Evolutionary conservation across 495 filamentous ascomycete species (phyloP).

Genomic region (Aspergillus diversus): DNA sequence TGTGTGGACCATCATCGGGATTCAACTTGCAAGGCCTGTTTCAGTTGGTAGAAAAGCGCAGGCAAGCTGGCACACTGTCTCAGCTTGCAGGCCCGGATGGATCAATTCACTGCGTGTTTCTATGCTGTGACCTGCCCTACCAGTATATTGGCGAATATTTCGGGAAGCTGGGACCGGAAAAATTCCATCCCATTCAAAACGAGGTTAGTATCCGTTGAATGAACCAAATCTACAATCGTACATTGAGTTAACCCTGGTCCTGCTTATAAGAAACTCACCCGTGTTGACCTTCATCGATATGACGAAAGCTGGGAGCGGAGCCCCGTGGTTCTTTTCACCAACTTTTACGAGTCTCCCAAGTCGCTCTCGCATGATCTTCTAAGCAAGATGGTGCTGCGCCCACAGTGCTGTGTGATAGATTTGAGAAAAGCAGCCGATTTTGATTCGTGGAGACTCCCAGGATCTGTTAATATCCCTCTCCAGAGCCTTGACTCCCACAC

Average conservation of each 20-base stretch:
- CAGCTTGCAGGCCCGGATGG: slow-evolving; percentile 50
- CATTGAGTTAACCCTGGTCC: slow-evolving; percentile 4
- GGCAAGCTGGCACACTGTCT: slow-evolving; percentile 44
- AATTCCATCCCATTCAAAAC: slow-evolving; percentile 62
- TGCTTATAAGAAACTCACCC: slow-evolving; percentile 41
- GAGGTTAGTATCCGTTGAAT: slow-evolving; percentile 40
- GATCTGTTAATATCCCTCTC: slow-evolving; percentile 49
- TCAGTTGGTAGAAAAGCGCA: slow-evolving; percentile 53
- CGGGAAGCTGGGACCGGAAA: slow-evolving; percentile 49
- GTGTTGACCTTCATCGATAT: slow-evolving; percentile 58
- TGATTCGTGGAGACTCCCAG: slow-evolving; percentile 46
- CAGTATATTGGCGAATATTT: slow-evolving; percentile 66
- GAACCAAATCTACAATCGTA: slow-evolving; percentile 2
- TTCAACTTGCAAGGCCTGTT: slow-evolving; percentile 59
- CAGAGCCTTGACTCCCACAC: slow-evolving; percentile 34
- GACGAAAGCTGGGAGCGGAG: slow-evolving; percentile 57
- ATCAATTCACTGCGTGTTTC: slow-evolving; percentile 59
- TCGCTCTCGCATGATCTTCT: slow-evolving; percentile 29
- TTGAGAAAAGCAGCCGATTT: slow-evolving; percentile 46
- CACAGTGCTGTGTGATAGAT: slow-evolving; percentile 43
- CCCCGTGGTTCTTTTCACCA: slow-evolving; percentile 40
- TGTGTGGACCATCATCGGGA: slow-evolving; percentile 64
- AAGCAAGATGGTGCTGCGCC: slow-evolving; percentile 30
- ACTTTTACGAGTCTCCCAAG: slow-evolving; percentile 37
- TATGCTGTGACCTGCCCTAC: slow-evolving; percentile 65